Base-by-base conservation (phyloP, 805 yeast species). In the Lachancea kluyveri region DNA sequence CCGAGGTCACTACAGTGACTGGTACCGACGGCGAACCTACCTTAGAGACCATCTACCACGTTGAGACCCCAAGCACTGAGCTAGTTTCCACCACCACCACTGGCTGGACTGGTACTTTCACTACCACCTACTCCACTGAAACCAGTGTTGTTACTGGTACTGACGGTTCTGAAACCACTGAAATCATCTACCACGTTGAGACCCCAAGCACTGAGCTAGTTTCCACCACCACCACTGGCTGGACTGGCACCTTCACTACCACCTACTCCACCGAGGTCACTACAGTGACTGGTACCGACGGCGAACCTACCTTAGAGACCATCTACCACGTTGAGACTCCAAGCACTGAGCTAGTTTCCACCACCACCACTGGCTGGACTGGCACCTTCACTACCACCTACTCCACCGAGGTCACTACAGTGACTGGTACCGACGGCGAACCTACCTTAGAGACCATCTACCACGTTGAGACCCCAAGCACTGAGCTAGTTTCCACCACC, bases 101-200 rank as follows among this genome's bases (percentile, higher is more conserved):
- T 3, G 31, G 40, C 4, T 24, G 14, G 13, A 26, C 26, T 12
- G 45, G 43, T 5, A 9, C 36, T 10, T 36, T 36, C 30, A 41
- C 42, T 8, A 35, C 42, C 4, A 12, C 33, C 8, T 37, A 37
- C 33, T 35, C 21, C 19, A 39, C 40, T 4, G 40, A 40, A 16
- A 41, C 45, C 2, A 43, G 43, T 10, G 17, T n/a, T 12, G 26
- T 21, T 17, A 42, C 43, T 5, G 42, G 39, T 17, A 5, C 25
- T 13, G 40, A 39, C 21, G 39, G 36, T 14, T 23, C 26, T 14
- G 26, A 30, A 17, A 42, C 46, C 6, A 23, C 34, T 18, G 21
- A 33, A 14, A 40, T 41, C 11, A 20, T 42, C 14, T 39, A 35
- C 35, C 29, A 41, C 27, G 45, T 33, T 12, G 35, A 35, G 30